A percentile compares a stretch with the other conserved stretches of the same genome.
Conservation (phyloP, 2,329 filamentous ascomycete species). For the Hypoxylon sp. region DNA sequence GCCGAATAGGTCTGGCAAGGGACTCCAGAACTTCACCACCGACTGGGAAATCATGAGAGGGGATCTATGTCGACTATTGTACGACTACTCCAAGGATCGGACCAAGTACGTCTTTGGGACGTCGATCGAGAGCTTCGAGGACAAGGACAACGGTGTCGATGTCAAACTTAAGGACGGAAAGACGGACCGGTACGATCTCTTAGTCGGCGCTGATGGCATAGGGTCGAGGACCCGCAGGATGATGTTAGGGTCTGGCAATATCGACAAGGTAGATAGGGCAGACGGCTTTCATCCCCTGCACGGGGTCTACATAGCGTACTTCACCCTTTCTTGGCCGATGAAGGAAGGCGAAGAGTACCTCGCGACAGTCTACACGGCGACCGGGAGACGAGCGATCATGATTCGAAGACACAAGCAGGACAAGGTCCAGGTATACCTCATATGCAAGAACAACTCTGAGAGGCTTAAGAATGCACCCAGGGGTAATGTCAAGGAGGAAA, state of each 20-base stretch:
- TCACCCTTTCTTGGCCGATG: conserved; percentile 54
- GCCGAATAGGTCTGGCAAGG: conserved; percentile 55
- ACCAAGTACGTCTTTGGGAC: conserved; percentile 53
- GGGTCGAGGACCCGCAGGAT: conserved; percentile 63
- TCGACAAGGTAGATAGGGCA: conserved; percentile 14
- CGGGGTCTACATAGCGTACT: conserved; percentile 54
- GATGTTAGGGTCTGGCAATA: conserved; percentile 53
- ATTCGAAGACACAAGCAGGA: conserved; percentile 58
- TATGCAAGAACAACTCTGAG: conserved; percentile 57
- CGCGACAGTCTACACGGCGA: conserved; percentile 57
- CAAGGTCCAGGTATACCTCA: conserved; percentile 57
- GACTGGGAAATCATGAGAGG: conserved; percentile 71
- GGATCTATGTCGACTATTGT: conserved; percentile 63
- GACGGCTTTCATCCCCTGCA: conserved; percentile 50
- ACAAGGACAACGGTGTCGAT: conserved; percentile 42
- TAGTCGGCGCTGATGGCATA: conserved; percentile 70
- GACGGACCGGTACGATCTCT: conserved; percentile 62
- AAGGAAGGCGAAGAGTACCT: conserved; percentile 55
- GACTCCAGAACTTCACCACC: conserved; percentile 58
- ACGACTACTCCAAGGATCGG: conserved; percentile 52
- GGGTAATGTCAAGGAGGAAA: conserved; percentile 57
- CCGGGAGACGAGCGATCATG: conserved; percentile 57
- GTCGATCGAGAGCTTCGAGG: conserved; percentile 51
- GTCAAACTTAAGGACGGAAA: conserved; percentile 60
- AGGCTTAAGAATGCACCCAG: conserved; percentile 53